Evolutionary conservation across 306 rosid genomes (phyloP).

Genomic region (Cucurbita maxima): DNA sequence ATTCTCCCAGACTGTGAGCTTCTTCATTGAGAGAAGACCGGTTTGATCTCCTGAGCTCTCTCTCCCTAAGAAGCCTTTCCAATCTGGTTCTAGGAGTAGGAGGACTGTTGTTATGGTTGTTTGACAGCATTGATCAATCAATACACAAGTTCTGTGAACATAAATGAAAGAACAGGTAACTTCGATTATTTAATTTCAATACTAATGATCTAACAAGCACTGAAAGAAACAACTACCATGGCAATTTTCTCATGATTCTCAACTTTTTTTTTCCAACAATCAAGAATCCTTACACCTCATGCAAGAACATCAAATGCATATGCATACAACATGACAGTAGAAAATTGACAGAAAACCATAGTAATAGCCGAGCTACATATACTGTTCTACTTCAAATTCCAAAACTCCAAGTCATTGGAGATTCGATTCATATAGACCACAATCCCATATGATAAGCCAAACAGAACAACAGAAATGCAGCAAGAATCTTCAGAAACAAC

Average conservation of each 20-base stretch:
- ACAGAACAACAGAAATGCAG: not conserved
- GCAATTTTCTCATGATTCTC: not conserved
- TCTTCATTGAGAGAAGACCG: constrained; percentile 31
- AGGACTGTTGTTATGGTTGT: constrained; percentile 49
- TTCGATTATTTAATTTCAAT: not conserved
- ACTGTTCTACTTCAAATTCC: not conserved
- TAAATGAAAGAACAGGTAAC: constrained; percentile 2
- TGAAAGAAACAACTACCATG: not conserved
- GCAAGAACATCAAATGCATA: not conserved
- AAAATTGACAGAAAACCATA: not conserved
- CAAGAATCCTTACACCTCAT: not conserved
- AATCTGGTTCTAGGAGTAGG: constrained; percentile 62
- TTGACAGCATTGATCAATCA: constrained; percentile 37
- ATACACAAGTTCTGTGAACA: constrained; percentile 14
- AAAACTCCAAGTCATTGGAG: not conserved
- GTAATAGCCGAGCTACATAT: not conserved
- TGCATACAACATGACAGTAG: not conserved
- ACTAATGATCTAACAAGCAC: not conserved
- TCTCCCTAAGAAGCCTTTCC: constrained; percentile 91
- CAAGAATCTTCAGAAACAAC: not conserved
- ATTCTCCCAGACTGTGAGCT: constrained; percentile 31
- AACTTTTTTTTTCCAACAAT: not conserved
- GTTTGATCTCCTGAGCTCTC: constrained; percentile 63
- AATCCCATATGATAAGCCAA: not conserved
- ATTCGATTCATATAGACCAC: not conserved